Conservation (phyloP, 2,329 filamentous ascomycete species). For the Penicillium sp. region DNA sequence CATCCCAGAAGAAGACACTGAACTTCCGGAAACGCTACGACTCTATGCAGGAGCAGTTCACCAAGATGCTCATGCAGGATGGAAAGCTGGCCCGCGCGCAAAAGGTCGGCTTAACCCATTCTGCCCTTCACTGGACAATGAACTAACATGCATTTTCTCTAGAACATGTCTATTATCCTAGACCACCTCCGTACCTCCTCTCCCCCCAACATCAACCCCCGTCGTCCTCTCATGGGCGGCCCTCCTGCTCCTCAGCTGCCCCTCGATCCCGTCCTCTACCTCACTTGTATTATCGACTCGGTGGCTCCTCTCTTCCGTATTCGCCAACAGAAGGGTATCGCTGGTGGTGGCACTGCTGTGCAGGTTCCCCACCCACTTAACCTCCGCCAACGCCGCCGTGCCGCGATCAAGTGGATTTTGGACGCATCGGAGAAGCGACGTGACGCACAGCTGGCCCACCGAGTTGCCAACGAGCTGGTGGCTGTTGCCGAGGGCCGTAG, state of each 20-base stretch:
- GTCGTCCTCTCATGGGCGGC: conserved; percentile 66
- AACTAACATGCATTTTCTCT: conserved; percentile 14
- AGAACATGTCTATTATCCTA: conserved; percentile 87
- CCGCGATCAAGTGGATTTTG: conserved; percentile 87
- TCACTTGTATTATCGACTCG: conserved; percentile 88
- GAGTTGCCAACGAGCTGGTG: conserved; percentile 85
- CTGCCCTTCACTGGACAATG: neutral
- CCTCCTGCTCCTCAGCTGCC: conserved; percentile 81
- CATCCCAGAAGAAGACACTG: conserved; percentile 64
- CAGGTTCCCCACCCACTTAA: conserved; percentile 81
- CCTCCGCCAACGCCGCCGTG: conserved; percentile 75
- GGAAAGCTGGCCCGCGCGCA: conserved; percentile 92
- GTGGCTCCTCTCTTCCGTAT: conserved; percentile 88
- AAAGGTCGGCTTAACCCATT: conserved; percentile 62
- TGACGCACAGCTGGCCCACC: conserved; percentile 74
- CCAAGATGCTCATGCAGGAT: conserved; percentile 87
- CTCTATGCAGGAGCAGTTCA: conserved; percentile 82
- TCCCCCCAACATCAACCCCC: conserved; percentile 75
- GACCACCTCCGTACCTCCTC: conserved; percentile 82
- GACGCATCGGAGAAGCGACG: conserved; percentile 80
- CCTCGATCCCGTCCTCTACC: conserved; percentile 86
- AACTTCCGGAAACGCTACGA: conserved; percentile 85
- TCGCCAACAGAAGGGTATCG: conserved; percentile 74
- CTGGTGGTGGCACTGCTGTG: conserved; percentile 83
- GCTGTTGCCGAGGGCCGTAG: conserved; percentile 87